Evolutionary conservation across 1,284 basidiomycete genomes (phyloP).

Genomic region (Naganishia liquefaciens): DNA sequence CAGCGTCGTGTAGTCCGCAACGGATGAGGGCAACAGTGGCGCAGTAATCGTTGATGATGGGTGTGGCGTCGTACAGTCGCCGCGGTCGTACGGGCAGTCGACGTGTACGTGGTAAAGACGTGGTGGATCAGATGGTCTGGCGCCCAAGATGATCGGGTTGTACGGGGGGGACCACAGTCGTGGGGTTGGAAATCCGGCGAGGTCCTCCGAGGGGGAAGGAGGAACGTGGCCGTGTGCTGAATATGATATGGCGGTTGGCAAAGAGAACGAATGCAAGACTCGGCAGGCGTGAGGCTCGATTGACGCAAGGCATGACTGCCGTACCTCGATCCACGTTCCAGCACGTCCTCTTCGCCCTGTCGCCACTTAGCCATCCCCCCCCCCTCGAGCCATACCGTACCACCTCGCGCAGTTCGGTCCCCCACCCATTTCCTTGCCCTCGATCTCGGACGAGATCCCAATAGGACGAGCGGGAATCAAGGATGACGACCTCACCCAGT

Average conservation of each 20-base stretch:
- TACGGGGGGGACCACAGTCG: conserved; percentile 44
- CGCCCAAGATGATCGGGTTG: conserved; percentile 41
- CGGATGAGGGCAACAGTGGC: too few species aligned
- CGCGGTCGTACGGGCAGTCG: conserved; percentile 50
- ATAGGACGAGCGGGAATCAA: conserved; percentile 47
- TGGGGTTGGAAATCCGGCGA: conserved; percentile 41
- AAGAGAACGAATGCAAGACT: too few species aligned
- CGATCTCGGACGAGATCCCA: conserved; percentile 50
- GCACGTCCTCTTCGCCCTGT: conserved; percentile 42
- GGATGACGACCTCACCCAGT: conserved; percentile 43
- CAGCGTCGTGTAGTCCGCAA: too few species aligned
- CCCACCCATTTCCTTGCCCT: conserved; percentile 51
- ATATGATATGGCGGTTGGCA: conserved; percentile 23
- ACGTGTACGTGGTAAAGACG: conserved; percentile 48
- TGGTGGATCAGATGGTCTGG: conserved; percentile 46
- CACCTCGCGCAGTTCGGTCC: conserved; percentile 50
- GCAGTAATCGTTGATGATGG: conserved; percentile 6
- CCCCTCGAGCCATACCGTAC: conserved; percentile 42
- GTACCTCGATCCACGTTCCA: conserved; percentile 50
- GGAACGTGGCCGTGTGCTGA: conserved; percentile 52
- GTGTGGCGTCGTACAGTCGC: conserved; percentile 31
- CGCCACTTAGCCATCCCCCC: conserved; percentile 23
- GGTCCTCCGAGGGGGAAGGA: conserved; percentile 34
- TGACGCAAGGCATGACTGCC: background rate
- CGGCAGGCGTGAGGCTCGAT: too few species aligned